Evolutionary conservation across 768 basidiomycete species (phyloP).

Genomic region (Mycena vulgaris): DNA sequence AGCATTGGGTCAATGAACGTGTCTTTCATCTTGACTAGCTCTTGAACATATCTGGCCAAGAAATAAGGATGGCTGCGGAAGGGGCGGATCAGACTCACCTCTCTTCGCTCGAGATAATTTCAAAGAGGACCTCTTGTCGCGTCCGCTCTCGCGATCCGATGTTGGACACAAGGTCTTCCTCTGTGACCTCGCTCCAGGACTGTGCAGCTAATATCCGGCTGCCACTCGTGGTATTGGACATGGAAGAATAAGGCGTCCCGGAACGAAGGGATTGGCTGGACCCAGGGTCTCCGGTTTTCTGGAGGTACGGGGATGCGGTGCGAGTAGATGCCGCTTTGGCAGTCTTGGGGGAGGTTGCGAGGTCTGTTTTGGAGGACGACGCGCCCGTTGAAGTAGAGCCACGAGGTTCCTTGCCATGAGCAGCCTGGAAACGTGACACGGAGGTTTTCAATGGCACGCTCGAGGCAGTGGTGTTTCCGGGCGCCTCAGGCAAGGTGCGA

Average conservation of each 20-base stretch:
- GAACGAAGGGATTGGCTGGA: constrained; percentile 83
- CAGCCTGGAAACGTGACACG: constrained; percentile 83
- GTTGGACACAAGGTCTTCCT: constrained; percentile 94
- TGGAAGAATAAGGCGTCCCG: constrained; percentile 85
- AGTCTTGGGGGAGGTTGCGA: constrained; percentile 56
- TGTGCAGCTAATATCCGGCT: constrained; percentile 83
- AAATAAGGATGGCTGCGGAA: constrained; percentile 29
- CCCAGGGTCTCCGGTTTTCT: constrained; percentile 62
- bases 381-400: constrained; percentile 76
- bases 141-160: constrained; percentile 95
- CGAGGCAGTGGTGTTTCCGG: constrained; percentile 49
- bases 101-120: constrained; percentile 97
- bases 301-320: constrained; percentile 72
- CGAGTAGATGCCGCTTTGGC: constrained; percentile 74
- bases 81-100: constrained; percentile 65
- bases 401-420: constrained; percentile 80
- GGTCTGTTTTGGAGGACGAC: constrained; percentile 76
- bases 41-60: constrained; percentile 85
- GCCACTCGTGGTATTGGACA: constrained; percentile 73
- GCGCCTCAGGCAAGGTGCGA: constrained; percentile 66
- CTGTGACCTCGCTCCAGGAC: constrained; percentile 95
- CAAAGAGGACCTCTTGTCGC: constrained; percentile 95
- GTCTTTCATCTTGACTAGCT: constrained; percentile 92
- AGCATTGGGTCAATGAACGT: constrained; percentile 93
- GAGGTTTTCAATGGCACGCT: constrained; percentile 71